These are phyloP conservation scores for Batrachochytrium dendrobatidis DNA, from an alignment of 371 early-diverging fungal species.

Conservation along the genomic window DNA sequence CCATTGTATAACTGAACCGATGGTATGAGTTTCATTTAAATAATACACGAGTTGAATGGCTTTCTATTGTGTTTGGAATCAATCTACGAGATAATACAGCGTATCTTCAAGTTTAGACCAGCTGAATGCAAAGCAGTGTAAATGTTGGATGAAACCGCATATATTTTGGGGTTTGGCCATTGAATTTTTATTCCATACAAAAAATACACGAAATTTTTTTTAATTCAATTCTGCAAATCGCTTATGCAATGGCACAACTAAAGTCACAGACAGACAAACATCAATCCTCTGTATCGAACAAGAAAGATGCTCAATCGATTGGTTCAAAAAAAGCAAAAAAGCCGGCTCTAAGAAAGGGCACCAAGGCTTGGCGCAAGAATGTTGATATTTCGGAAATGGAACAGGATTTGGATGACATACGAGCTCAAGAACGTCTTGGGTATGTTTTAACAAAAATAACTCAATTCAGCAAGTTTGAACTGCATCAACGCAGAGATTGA, in stretches of 20 bases:
- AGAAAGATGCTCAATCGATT: neutral
- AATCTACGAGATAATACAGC: no score
- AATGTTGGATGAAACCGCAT: no score
- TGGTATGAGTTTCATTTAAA: no score
- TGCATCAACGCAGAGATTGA: neutral
- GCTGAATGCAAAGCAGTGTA: no score
- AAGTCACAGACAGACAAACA: neutral
- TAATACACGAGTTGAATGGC: no score
- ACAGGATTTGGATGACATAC: constrained; percentile 60
- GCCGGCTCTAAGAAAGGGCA: constrained; percentile 71
- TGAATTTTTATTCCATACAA: no score
- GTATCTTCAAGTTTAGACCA: no score
- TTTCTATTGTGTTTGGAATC: no score
- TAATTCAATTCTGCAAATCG: no score
- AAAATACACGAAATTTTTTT: no score
- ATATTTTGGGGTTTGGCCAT: no score
- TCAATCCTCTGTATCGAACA: neutral
- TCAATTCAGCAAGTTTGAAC: neutral
- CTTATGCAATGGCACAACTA: neutral
- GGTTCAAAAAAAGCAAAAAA: neutral
- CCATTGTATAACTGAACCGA: constrained; percentile 1
- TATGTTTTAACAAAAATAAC: constrained; percentile 25
- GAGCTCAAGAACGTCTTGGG: constrained; percentile 68
- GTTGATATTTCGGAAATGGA: constrained; percentile 78
- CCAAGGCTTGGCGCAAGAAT: constrained; percentile 89